A percentile compares a stretch with the other conserved stretches of the same genome.
phyloP scores from a whole-genome alignment of 1,284 basidiomycete species.

The Rhodotorula sp. region DNA sequence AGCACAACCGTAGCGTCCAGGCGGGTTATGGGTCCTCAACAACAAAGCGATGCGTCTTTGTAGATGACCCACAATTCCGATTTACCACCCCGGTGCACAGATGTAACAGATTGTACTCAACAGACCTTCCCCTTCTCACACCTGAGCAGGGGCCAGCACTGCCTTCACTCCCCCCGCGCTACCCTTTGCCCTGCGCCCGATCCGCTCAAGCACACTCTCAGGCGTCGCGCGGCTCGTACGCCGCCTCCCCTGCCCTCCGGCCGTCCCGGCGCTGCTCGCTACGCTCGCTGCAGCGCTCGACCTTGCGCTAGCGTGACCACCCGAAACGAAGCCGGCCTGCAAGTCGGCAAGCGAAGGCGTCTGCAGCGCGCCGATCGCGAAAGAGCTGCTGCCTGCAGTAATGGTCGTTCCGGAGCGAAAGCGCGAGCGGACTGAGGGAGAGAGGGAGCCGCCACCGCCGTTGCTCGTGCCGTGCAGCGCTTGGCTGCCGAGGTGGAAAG shows the following conservation, averaged over 20 bases:
- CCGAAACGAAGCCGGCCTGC: conserved; percentile 11
- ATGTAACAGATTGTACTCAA: no score
- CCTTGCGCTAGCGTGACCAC: background rate
- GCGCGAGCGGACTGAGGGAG: background rate
- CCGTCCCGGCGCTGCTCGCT: background rate
- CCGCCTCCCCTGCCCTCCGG: background rate
- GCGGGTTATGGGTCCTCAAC: no score
- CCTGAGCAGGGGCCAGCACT: background rate
- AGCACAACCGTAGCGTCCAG: no score
- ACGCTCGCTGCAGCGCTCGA: conserved; percentile 4
- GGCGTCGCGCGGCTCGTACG: conserved; percentile 12
- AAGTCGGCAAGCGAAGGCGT: conserved; percentile 25
- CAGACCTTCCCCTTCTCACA: no score
- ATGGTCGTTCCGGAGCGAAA: background rate
- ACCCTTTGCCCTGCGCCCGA: conserved; percentile 4
- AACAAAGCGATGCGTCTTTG: no score
- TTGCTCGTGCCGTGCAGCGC: background rate
- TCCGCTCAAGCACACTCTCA: conserved; percentile 16
- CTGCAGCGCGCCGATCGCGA: background rate
- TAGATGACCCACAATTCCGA: no score
- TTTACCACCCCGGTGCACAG: no score
- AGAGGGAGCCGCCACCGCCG: background rate
- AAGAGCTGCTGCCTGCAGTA: no score
- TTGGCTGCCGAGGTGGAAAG: background rate
- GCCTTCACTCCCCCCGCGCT: background rate